phyloP scores from a whole-genome alignment of 1,284 basidiomycete genomes.

The Kalmanozyma brasiliensis region DNA sequence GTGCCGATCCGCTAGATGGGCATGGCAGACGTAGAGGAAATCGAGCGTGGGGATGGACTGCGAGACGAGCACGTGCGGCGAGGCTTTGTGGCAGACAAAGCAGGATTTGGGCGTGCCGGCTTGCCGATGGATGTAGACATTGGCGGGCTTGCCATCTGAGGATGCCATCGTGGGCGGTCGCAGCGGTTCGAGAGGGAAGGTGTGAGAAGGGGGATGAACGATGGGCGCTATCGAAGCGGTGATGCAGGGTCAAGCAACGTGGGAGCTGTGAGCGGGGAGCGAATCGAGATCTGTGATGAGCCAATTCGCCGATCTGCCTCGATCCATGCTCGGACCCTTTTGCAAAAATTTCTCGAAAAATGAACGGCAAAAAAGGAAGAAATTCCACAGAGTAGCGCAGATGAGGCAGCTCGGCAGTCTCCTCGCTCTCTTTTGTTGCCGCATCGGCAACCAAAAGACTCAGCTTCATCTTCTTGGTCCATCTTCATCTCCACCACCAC shows the following conservation, averaged over 20 bases:
- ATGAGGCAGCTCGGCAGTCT: constrained; percentile 2
- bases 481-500: constrained; percentile 2
- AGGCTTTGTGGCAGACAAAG: constrained; percentile 51
- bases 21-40: constrained; percentile 58
- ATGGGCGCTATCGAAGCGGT: too few species aligned
- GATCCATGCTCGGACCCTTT: too few species aligned
- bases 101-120: constrained; percentile 54
- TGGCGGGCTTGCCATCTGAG: constrained; percentile 28
- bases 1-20: constrained; percentile 53
- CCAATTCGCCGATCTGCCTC: background rate
- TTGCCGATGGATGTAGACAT: constrained; percentile 57
- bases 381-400: too few species aligned
- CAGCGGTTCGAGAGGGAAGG: background rate
- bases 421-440: too few species aligned
- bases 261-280: background rate
- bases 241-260: background rate
- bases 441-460: constrained; percentile 4
- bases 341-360: background rate
- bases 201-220: background rate
- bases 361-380: background rate
- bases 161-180: constrained; percentile 3
- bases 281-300: too few species aligned
- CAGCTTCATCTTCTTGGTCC: background rate
- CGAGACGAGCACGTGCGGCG: constrained; percentile 56
- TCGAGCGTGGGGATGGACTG: constrained; percentile 48